Evolutionary conservation across 805 yeast genomes (phyloP), one percentile per base, ranked within the genome.

Genomic region (Kodamaea fukazawae): DNA sequence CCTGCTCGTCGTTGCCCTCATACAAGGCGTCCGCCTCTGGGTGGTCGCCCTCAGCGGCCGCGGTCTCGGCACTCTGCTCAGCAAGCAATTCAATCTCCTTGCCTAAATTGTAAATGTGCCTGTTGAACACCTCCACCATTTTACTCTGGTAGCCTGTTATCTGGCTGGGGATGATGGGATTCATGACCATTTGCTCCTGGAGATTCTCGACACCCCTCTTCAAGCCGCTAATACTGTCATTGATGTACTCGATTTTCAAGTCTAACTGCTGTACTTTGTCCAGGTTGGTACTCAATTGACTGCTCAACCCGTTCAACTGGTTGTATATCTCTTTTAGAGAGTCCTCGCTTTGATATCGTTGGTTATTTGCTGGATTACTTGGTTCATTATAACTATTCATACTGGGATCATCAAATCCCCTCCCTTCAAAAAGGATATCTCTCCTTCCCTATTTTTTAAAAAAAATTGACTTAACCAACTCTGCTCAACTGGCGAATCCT

Each of bases 181-280:
- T 14, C 12, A 43, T 31, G 2, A 39, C 22, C 7, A 46, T 32
- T 20, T 46, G 49, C 18, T 41, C 46, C 38, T 44, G 41, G 15
- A 53, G 43, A 18, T 46, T 49, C 31, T 46, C 43, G 7, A 55
- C 32, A 18, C 40, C 44, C 16, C 25, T 37, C 28, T 43, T 39
- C 22, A 50, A 26, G 16, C 38, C 40, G 29, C 47, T 44, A 8
- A 50, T 39, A 22, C 46, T 29, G 7, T 50, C 48, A 29, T 36
- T 34, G 20, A 43, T 41, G 34, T 38, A 47, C 34, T 48, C 43
- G 26, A 50, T 31, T 10, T 38, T 42, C 30, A 49, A 43, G 31
- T 45, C 50, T n/a, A 58, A 27, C 28, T 51, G 47, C 26, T 55
- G 54, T 22, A 58, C 40, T 29, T 53, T 55, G 33, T 54, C 51